A percentile compares a stretch with the other conserved stretches of the same genome.
Evolutionary conservation across 169 alveolate species (phyloP).

Genomic region (Plasmodium blacklocki): DNA sequence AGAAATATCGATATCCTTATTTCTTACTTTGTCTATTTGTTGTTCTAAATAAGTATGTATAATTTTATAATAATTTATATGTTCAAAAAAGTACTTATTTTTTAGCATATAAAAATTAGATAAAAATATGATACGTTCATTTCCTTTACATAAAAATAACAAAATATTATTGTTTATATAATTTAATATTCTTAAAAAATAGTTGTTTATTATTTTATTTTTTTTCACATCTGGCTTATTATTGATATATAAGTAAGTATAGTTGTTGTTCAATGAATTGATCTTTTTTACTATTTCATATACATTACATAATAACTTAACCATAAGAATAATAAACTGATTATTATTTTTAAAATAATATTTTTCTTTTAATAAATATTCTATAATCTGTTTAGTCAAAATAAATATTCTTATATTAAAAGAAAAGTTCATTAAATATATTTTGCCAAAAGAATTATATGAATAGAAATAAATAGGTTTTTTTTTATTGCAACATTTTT

Average conservation of each 20-base stretch:
- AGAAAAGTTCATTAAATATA: slow-evolving; percentile 22
- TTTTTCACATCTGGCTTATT: slow-evolving; percentile 16
- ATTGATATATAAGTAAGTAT: slow-evolving; percentile 47
- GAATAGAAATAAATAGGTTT: slow-evolving; percentile 22
- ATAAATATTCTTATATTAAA: slow-evolving; percentile 44
- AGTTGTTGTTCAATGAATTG: slow-evolving; percentile 5
- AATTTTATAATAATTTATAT: not conserved
- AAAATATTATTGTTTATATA: slow-evolving; percentile 35
- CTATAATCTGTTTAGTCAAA: slow-evolving; percentile 24
- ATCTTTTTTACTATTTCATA: slow-evolving; percentile 29
- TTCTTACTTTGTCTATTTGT: slow-evolving; percentile 3
- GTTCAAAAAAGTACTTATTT: slow-evolving; percentile 23
- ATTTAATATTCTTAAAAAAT: slow-evolving; percentile 28
- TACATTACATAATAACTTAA: slow-evolving; percentile 28
- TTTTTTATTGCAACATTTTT: not conserved
- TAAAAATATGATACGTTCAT: slow-evolving; percentile 17
- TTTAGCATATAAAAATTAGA: slow-evolving; percentile 30
- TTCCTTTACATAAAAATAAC: slow-evolving; percentile 1
- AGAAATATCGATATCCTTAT: not conserved
- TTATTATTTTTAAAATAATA: not conserved
- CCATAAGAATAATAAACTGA: not conserved
- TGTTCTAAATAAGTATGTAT: slow-evolving; percentile 7
- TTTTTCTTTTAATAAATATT: slow-evolving; percentile 13
- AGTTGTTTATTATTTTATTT: slow-evolving; percentile 29
- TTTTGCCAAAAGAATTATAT: slow-evolving; percentile 11